Percentiles rank a stretch among this genome's conserved stretches.
phyloP scores from a whole-genome alignment of 495 filamentous ascomycete species.

The Xylaria telfairii region DNA sequence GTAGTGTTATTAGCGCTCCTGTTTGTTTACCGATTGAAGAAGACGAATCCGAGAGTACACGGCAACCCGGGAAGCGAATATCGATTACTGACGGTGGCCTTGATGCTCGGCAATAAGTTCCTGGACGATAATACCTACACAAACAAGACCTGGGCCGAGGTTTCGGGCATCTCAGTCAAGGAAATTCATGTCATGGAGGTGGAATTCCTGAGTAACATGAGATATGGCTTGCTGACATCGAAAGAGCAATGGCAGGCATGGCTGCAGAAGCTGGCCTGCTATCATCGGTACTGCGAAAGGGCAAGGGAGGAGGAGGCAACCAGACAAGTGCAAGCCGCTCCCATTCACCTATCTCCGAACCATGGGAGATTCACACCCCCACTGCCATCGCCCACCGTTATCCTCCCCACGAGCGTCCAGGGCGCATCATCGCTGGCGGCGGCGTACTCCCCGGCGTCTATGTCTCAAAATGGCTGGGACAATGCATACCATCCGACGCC shows the following conservation, averaged over 20 bases:
- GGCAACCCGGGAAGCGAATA: conserved; percentile 95
- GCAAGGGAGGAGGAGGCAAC: conserved; percentile 49
- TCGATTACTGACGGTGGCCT: conserved; percentile 89
- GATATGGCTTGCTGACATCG: conserved; percentile 88
- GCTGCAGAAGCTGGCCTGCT: conserved; percentile 79
- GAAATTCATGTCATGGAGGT: conserved; percentile 99
- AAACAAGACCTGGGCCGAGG: conserved; percentile 99
- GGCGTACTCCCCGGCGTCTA: conserved; percentile 41
- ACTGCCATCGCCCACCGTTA: conserved; percentile 53
- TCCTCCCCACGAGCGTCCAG: conserved; percentile 43
- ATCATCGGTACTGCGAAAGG: conserved; percentile 78
- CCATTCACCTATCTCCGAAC: conserved; percentile 46
- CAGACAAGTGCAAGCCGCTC: conserved; percentile 42
- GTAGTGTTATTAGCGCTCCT: conserved; percentile 89
- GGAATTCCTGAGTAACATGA: conserved; percentile 98
- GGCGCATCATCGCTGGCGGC: conserved; percentile 35
- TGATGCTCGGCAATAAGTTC: conserved; percentile 99
- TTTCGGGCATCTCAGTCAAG: conserved; percentile 89
- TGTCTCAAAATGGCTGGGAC: conserved; percentile 42
- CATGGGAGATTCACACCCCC: conserved; percentile 47
- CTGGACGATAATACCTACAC: conserved; percentile 99
- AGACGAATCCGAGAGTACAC: conserved; percentile 81
- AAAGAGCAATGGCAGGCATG: conserved; percentile 84
- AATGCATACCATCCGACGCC: conserved; percentile 45
- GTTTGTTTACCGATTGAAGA: conserved; percentile 93